Conservation (phyloP, 176 grass and related monocot species). For the Carex littledalei region DNA sequence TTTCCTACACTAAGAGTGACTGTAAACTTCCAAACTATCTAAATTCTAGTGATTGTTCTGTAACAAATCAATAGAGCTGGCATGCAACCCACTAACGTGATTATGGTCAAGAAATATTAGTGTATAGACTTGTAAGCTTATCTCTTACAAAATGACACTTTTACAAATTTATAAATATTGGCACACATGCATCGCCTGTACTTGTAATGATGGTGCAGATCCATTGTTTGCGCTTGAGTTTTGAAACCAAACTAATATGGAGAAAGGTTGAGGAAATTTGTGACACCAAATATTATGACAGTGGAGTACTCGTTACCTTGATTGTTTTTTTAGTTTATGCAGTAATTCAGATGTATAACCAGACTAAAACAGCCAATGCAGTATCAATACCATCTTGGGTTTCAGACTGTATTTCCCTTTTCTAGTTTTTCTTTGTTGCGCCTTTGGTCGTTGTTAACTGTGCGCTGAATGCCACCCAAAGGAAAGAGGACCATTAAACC, state of each 20-base stretch:
- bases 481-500: background rate
- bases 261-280: background rate
- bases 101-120: background rate
- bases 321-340: background rate
- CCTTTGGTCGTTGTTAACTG: background rate
- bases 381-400: background rate
- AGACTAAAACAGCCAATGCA: background rate
- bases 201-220: background rate
- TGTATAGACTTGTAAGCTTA: background rate
- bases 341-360: background rate
- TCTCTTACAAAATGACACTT: background rate
- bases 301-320: background rate
- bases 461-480: background rate
- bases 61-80: background rate
- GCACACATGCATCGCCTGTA: background rate
- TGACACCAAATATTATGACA: background rate
- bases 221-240: background rate
- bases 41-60: background rate
- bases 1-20: background rate
- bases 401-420: background rate
- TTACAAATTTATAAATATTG: background rate
- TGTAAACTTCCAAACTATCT: background rate
- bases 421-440: background rate
- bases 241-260: background rate
- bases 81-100: background rate